Percentiles rank a stretch among this genome's conserved stretches.
Conservation (phyloP, 192 early-diverging fungal species). For the Coemansia sp. region DNA sequence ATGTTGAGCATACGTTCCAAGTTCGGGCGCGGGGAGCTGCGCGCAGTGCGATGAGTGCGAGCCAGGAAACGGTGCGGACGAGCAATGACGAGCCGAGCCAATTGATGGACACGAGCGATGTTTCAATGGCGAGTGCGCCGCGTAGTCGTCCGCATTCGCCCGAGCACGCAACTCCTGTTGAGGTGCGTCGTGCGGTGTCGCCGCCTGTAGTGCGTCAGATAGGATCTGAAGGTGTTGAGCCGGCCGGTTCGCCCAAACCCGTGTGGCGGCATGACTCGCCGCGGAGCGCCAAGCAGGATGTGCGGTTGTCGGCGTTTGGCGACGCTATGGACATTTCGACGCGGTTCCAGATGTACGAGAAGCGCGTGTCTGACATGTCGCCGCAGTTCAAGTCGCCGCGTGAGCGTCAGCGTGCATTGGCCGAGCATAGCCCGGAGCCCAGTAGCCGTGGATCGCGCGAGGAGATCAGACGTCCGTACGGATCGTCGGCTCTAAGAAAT, state of each 20-base stretch:
- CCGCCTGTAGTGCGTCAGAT: neutral
- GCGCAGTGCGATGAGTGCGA: neutral
- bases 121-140: slow-evolving; percentile 39
- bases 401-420: slow-evolving; percentile 22
- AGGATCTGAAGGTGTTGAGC: neutral
- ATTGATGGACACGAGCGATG: slow-evolving; percentile 33
- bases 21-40: neutral
- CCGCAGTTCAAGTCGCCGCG: slow-evolving; percentile 36
- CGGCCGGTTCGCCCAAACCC: slow-evolving; percentile 12
- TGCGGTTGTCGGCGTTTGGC: slow-evolving; percentile 13
- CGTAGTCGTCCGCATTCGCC: slow-evolving; percentile 22
- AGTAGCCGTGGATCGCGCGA: no score
- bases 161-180: neutral
- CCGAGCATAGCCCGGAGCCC: slow-evolving; percentile 2
- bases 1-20: slow-evolving; percentile 38
- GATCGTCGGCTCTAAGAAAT: no score
- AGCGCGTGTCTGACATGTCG: slow-evolving; percentile 19
- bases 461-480: no score
- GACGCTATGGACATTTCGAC: slow-evolving; percentile 33
- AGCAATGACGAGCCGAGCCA: slow-evolving; percentile 3
- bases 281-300: slow-evolving; percentile 3
- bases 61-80: slow-evolving; percentile 1
- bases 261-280: slow-evolving; percentile 6
- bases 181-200: slow-evolving; percentile 22
- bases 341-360: slow-evolving; percentile 45